Evolutionary conservation across 2,329 filamentous ascomycete species (phyloP).

Genomic region (Westerdykella ornata): DNA sequence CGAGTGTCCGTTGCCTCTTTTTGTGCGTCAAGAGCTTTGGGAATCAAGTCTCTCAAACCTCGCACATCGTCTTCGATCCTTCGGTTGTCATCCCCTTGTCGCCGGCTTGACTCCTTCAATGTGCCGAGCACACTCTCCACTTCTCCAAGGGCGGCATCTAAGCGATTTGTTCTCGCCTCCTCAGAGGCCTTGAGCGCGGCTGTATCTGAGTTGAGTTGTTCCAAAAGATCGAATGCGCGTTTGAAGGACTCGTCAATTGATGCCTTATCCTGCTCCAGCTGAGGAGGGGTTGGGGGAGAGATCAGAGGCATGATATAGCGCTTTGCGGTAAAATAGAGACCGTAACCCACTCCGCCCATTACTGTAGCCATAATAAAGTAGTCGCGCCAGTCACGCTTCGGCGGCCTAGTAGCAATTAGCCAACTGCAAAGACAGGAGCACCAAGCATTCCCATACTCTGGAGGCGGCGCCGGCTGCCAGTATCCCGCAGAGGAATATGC

Average conservation of each 20-base stretch:
- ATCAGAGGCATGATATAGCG: conserved; percentile 89
- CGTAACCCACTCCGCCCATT: conserved; percentile 81
- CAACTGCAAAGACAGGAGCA: not conserved
- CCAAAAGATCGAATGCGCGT: conserved; percentile 81
- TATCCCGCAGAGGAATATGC: conserved; percentile 48
- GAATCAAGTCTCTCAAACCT: conserved; percentile 74
- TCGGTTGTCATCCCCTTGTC: conserved; percentile 81
- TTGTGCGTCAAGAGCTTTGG: conserved; percentile 80
- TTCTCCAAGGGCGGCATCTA: conserved; percentile 75
- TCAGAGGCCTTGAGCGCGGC: conserved; percentile 81
- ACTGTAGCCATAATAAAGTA: conserved; percentile 99
- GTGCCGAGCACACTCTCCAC: conserved; percentile 77
- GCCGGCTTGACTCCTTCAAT: conserved; percentile 71
- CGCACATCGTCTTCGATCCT: conserved; percentile 81
- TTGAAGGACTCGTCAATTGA: conserved; percentile 90
- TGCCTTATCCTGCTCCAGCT: conserved; percentile 89
- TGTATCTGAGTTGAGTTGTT: conserved; percentile 88
- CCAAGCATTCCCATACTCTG: conserved; percentile 41
- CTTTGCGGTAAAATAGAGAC: conserved; percentile 76
- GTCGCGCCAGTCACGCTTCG: conserved; percentile 89
- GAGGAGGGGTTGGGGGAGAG: conserved; percentile 85
- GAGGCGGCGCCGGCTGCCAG: conserved; percentile 49
- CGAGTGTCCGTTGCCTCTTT: conserved; percentile 75
- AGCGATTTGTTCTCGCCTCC: conserved; percentile 70
- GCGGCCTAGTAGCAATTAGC: conserved; percentile 40